phyloP scores from a whole-genome alignment of 257 asterid species.

The Leonotis leonurus region DNA sequence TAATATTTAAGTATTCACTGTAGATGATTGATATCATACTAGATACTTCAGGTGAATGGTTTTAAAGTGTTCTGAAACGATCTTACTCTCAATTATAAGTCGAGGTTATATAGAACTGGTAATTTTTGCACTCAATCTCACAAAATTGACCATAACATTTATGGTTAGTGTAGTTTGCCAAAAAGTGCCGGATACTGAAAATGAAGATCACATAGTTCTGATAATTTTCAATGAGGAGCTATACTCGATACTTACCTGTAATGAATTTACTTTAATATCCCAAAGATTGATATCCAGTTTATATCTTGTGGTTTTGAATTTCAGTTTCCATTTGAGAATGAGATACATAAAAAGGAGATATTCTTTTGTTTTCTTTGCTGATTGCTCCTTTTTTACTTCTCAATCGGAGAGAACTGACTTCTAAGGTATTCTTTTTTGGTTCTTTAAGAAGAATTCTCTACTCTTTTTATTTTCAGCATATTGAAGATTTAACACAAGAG shows the following conservation, averaged over 20 bases:
- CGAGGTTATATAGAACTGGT: background rate
- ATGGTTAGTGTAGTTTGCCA: background rate
- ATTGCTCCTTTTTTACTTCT: slow-evolving; percentile 10
- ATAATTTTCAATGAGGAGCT: background rate
- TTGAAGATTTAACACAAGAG: slow-evolving; percentile 94
- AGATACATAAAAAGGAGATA: background rate
- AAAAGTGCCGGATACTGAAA: background rate
- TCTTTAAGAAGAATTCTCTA: background rate
- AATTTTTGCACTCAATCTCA: background rate
- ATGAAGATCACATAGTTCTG: background rate
- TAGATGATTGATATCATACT: background rate
- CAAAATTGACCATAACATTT: background rate
- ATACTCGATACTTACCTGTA: background rate
- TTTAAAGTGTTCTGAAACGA: background rate
- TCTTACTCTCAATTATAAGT: background rate
- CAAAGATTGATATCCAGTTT: background rate
- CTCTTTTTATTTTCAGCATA: slow-evolving; percentile 53
- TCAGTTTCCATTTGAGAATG: background rate
- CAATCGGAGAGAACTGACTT: background rate
- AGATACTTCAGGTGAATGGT: background rate
- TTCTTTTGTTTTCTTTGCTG: background rate
- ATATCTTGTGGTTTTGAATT: background rate
- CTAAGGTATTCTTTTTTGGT: background rate
- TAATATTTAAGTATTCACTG: background rate
- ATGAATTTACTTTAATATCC: background rate